A percentile compares a stretch with the other conserved stretches of the same genome.
Conservation (phyloP, 495 filamentous ascomycete species). For the Hyaloscypha variabilis region DNA sequence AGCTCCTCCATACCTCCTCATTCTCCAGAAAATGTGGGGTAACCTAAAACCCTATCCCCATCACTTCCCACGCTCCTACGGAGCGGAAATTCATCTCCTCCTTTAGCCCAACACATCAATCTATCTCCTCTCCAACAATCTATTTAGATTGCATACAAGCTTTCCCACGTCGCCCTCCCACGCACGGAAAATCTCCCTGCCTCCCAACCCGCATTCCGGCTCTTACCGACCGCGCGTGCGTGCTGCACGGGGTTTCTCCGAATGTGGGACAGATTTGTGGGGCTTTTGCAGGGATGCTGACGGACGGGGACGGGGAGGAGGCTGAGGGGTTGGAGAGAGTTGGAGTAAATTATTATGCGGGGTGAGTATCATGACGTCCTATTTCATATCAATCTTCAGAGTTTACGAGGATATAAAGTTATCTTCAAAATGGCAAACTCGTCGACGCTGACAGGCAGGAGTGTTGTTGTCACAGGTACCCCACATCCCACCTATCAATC, state of each 20-base stretch:
- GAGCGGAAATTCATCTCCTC: background rate
- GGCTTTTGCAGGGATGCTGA: conserved; percentile 2
- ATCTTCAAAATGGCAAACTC: conserved; percentile 3
- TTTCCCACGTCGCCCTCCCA: background rate
- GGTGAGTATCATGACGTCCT: background rate
- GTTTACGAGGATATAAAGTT: background rate
- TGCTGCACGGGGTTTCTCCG: background rate
- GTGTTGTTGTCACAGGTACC: conserved; percentile 16
- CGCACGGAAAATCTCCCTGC: too few species aligned
- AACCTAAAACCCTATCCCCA: background rate
- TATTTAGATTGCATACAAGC: background rate
- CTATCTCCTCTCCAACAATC: background rate
- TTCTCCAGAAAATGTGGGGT: background rate
- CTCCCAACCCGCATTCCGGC: background rate
- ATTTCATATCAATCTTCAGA: background rate
- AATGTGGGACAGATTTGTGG: conserved; percentile 5
- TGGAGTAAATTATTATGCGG: too few species aligned
- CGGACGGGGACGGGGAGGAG: background rate
- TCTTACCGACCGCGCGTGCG: background rate
- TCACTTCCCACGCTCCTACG: too few species aligned
- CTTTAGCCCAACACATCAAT: background rate
- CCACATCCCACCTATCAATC: background rate
- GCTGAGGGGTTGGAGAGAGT: background rate
- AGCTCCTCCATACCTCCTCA: background rate
- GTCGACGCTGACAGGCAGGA: conserved; percentile 5